Base-by-base conservation (phyloP, 805 yeast species). In the Kazachstania kunashirensis region DNA sequence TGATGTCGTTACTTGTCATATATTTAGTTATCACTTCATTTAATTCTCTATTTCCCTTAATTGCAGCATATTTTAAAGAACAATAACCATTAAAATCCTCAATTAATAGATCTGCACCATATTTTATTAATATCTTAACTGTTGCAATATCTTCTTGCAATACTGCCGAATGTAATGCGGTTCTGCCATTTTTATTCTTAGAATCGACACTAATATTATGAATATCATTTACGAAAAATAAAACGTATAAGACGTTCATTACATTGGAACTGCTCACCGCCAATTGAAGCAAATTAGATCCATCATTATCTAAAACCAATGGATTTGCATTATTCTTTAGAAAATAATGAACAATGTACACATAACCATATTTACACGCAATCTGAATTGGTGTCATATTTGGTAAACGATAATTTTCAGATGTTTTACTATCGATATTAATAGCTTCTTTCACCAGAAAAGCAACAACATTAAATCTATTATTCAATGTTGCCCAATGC, bases 401-500 rank as follows among this genome's bases (percentile, higher is more conserved):
- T 8, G 39, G 15, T 25, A 36, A 16, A 5, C 12, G 23, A 12
- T 30, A 25, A 9, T 13, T 15, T 4, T n/a, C 11, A 20, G 14
- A 6, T 11, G 34, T 36, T 9, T 11, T 9, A 4, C 24, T 18
- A 53, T 88, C 81, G 8, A 84, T 71, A 19, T 54, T 59, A 0
- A 89, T 86, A 14, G 83, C 85, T 36, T 70, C 64, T 10, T 68
- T 71, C 4, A 79, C 55, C 35, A 88, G 62, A 47, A 70, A 79
- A 48, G 70, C 65, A 37, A 83, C 75, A 2, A 81, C 62, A 2
- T 73, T 52, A 16, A 84, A 56, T 15, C 80, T 66, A 57, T 88
- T 85, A 54, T 83, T 83, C 38, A 84, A 79, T 11, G 92, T 74
- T 0, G 95, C 95, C 95, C 95, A 84, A 56, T 88, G 96, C 17